These are phyloP conservation scores for Boehmeria nivea DNA, from an alignment of 306 rosid species.

Conservation along the genomic window DNA sequence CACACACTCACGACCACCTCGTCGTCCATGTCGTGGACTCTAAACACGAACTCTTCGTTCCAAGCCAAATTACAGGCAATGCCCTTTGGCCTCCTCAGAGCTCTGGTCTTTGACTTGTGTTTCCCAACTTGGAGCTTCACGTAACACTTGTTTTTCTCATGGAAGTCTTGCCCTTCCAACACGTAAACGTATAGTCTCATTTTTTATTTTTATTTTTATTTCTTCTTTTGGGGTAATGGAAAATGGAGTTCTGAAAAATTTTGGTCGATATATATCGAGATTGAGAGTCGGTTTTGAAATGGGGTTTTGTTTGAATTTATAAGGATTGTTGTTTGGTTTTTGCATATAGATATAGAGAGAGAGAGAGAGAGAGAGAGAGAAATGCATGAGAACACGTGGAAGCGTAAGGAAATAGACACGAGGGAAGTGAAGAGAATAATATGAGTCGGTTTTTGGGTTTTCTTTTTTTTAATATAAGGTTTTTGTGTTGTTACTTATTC, in stretches of 20 bases:
- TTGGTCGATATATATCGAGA: neutral
- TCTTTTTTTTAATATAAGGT: too few species aligned
- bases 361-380: constrained; percentile 2
- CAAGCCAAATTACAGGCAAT: constrained; percentile 36
- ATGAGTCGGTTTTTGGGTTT: constrained; percentile 22
- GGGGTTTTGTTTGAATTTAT: constrained; percentile 6
- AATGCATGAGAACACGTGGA: constrained; percentile 41
- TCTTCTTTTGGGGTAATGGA: neutral
- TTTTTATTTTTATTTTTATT: neutral
- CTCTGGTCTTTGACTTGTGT: constrained; percentile 54
- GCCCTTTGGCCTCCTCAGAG: constrained; percentile 25
- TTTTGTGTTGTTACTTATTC: too few species aligned
- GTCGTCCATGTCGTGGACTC: constrained; percentile 36
- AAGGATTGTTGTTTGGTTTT: constrained; percentile 7
- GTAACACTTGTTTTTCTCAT: constrained; percentile 39
- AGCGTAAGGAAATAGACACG: constrained; percentile 35
- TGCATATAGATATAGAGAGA: neutral
- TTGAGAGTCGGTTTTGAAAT: constrained; percentile 16
- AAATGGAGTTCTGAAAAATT: neutral
- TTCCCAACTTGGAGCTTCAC: constrained; percentile 66
- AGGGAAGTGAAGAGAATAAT: constrained; percentile 12
- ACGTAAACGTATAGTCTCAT: constrained; percentile 66
- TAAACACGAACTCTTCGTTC: constrained; percentile 74
- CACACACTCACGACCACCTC: constrained; percentile 51
- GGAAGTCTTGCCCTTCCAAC: constrained; percentile 60